Base-by-base conservation (phyloP, 176 grass and related monocot species). In the Ensete ventricosum region DNA sequence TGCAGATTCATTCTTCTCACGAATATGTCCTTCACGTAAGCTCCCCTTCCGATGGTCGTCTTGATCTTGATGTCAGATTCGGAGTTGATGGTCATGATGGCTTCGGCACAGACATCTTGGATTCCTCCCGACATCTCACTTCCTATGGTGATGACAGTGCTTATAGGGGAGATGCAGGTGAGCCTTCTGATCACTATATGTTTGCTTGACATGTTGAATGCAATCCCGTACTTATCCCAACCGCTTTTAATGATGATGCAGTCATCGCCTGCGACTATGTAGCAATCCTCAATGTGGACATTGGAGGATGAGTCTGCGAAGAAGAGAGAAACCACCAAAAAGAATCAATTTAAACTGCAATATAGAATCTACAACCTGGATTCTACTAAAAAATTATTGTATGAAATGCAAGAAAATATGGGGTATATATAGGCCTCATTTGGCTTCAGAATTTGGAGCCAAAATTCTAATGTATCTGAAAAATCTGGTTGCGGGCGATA, bases 51-150 rank as follows among this genome's bases (percentile, higher is more conserved):
- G 9, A 87, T 62, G 69, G 84, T 90, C 23, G 88, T 91, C 80
- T 99, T 99, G 84, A 99, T 78, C 55, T 90, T 78, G 73, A 99
- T 78, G 9, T 79, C 95, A 0, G 95, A 99, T 84, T 99, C 90
- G 4, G 95, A 89, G 87, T 99, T 69, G 82, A 99, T 83, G 82
- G 95, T 90, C 0, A 54, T 52, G 67, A 73, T 91, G 84, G 86
- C 82, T 60, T 85, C 86, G 3, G 76, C 82, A 20, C 78, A 77
- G 20, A 99, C 73, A 57, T 94, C 86, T 13, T 57, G 73, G 76
- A 99, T 87, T n/a, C 95, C 95, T 4, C 90, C 90, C 0, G 95
- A 99, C 95, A 99, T 99, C 80, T 99, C 90, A 76, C 95, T 99
- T 62, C 95, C 95, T 0, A 99, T 74, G 54, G 95, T 90, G 14